Evolutionary conservation across 768 basidiomycete species (phyloP).

Genomic region (Collybia sp.): DNA sequence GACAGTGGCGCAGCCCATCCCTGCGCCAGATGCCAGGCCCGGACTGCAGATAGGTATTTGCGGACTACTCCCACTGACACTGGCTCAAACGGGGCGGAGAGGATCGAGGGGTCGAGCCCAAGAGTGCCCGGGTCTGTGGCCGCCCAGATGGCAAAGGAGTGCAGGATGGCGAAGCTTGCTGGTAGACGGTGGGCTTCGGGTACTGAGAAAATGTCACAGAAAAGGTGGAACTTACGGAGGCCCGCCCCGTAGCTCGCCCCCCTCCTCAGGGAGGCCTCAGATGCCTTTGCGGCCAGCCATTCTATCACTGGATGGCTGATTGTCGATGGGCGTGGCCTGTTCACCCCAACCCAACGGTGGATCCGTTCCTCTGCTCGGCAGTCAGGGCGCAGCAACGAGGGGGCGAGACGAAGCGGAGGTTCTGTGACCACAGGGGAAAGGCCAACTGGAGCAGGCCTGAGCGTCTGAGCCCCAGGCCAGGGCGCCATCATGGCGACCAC

Average conservation of each 20-base stretch:
- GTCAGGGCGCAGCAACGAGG: constrained; percentile 15
- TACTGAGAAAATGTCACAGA: constrained; percentile 12
- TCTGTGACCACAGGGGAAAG: background rate
- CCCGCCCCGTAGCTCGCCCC: constrained; percentile 7
- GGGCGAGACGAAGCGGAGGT: no score
- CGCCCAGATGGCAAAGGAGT: constrained; percentile 32
- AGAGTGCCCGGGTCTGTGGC: constrained; percentile 18
- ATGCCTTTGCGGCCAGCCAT: constrained; percentile 11
- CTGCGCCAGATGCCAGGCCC: constrained; percentile 34
- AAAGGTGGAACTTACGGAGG: constrained; percentile 15
- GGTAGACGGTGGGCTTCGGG: constrained; percentile 15
- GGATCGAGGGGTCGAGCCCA: constrained; percentile 4
- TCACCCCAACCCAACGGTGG: constrained; percentile 27
- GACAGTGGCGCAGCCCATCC: constrained; percentile 29
- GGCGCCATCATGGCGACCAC: constrained; percentile 6
- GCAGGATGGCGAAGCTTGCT: constrained; percentile 20
- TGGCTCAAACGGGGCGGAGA: constrained; percentile 22
- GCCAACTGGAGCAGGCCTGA: background rate
- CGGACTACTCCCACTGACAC: constrained; percentile 14
- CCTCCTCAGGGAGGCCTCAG: constrained; percentile 15
- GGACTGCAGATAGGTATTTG: constrained; percentile 30
- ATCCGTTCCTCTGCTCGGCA: constrained; percentile 18
- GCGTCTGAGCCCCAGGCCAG: background rate
- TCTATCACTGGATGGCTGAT: constrained; percentile 16
- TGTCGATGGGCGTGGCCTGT: constrained; percentile 15